Conservation (phyloP, 169 alveolate genomes). For the Cryptosporidium bovis region DNA sequence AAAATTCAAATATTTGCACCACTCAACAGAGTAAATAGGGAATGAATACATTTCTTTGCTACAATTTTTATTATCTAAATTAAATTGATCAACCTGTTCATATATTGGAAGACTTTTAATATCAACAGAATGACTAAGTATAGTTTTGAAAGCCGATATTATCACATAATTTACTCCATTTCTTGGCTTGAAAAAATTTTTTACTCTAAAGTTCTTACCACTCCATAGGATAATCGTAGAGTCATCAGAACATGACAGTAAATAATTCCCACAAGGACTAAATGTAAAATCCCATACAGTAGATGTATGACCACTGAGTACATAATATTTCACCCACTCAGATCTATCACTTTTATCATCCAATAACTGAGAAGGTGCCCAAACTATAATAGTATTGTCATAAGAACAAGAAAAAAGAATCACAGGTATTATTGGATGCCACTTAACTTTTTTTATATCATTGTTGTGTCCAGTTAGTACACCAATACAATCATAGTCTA, state of each 20-base stretch:
- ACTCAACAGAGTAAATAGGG: constrained; percentile 64
- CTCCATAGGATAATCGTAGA: constrained; percentile 44
- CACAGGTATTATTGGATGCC: constrained; percentile 81
- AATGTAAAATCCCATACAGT: constrained; percentile 72
- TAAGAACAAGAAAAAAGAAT: constrained; percentile 83
- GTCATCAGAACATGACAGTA: constrained; percentile 60
- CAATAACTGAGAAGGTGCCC: constrained; percentile 43
- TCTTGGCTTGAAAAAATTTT: neutral
- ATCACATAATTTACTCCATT: constrained; percentile 1
- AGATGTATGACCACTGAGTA: constrained; percentile 60
- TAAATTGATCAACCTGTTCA: constrained; percentile 36
- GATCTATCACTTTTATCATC: constrained; percentile 1
- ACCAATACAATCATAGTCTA: constrained; percentile 83
- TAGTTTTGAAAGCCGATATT: constrained; percentile 17
- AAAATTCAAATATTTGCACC: constrained; percentile 68
- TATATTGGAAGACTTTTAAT: constrained; percentile 11
- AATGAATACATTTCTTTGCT: constrained; percentile 8
- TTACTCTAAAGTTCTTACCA: neutral
- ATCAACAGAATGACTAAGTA: neutral
- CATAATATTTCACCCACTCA: constrained; percentile 54
- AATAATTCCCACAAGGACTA: constrained; percentile 32
- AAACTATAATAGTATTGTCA: constrained; percentile 83
- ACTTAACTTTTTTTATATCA: constrained; percentile 87
- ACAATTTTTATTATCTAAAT: neutral
- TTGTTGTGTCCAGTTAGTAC: constrained; percentile 86